Evolutionary conservation across 164 flowering plant genomes (phyloP).

Genomic region (Malania oleifera): DNA sequence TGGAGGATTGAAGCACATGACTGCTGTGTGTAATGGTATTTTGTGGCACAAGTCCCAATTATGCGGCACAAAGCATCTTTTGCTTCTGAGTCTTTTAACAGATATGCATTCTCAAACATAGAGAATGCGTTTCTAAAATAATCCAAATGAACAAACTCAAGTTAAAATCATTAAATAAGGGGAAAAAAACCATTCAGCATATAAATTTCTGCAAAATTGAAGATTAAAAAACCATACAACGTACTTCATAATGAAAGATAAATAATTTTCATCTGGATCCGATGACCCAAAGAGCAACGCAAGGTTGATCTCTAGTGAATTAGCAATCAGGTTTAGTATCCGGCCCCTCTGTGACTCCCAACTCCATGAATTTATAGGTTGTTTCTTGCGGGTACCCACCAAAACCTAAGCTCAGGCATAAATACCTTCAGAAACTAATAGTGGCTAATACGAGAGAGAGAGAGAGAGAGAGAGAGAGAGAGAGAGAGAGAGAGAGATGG

Average conservation of each 20-base stretch:
- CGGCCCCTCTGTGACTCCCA: slow-evolving; percentile 85
- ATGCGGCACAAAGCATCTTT: slow-evolving; percentile 84
- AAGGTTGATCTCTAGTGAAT: slow-evolving; percentile 84
- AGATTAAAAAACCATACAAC: slow-evolving; percentile 16
- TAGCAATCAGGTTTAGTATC: slow-evolving; percentile 68
- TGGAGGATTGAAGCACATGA: slow-evolving; percentile 90
- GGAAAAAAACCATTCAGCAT: background rate
- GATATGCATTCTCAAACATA: slow-evolving; percentile 70
- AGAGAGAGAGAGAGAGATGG: background rate
- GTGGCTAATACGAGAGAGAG: background rate
- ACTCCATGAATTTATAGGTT: slow-evolving; percentile 57
- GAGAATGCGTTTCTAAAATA: slow-evolving; percentile 55
- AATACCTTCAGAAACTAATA: background rate
- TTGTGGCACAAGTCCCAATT: slow-evolving; percentile 81
- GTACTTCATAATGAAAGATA: slow-evolving; percentile 77
- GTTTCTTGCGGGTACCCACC: slow-evolving; percentile 49
- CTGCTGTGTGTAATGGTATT: slow-evolving; percentile 69
- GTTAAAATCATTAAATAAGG: background rate
- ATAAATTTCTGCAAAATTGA: background rate
- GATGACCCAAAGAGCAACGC: slow-evolving; percentile 80
- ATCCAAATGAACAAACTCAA: slow-evolving; percentile 1
- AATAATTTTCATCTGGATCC: slow-evolving; percentile 76
- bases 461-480: background rate
- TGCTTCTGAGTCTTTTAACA: slow-evolving; percentile 65
- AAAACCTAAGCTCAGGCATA: slow-evolving; percentile 35